These are phyloP conservation scores for Puccinia brachypodii DNA, from an alignment of 1,284 basidiomycete genomes.

Conservation along the genomic window DNA sequence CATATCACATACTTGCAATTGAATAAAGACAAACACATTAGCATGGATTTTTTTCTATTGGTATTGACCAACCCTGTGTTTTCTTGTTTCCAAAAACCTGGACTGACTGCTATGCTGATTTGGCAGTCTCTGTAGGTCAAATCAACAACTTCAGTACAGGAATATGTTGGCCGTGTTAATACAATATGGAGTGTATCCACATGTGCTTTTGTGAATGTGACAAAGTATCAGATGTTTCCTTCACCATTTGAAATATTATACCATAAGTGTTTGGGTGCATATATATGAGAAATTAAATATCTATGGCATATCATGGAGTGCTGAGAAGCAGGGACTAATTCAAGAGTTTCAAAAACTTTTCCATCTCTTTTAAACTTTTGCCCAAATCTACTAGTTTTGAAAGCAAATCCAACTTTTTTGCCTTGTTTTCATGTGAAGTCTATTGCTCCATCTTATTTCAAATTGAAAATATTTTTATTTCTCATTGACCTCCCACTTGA, in stretches of 20 bases:
- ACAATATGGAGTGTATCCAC: neutral
- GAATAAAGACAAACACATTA: too few species aligned
- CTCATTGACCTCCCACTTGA: neutral
- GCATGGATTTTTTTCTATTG: too few species aligned
- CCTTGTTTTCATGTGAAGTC: neutral
- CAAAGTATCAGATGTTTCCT: too few species aligned
- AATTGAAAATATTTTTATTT: neutral
- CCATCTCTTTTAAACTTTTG: neutral
- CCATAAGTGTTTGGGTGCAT: too few species aligned
- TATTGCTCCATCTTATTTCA: neutral
- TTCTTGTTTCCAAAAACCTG: too few species aligned
- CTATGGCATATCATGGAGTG: neutral
- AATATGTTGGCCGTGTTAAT: too few species aligned
- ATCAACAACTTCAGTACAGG: too few species aligned
- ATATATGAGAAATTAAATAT: neutral
- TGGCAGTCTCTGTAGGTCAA: too few species aligned
- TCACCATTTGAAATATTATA: neutral
- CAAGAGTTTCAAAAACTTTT: neutral
- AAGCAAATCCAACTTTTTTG: neutral
- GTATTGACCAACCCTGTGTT: too few species aligned
- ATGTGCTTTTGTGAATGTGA: neutral
- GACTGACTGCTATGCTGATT: too few species aligned
- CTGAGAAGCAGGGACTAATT: neutral
- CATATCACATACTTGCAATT: too few species aligned
- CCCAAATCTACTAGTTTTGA: neutral